These are phyloP conservation scores for Zychaea mexicana DNA, from an alignment of 371 early-diverging fungal species.

Conservation along the genomic window DNA sequence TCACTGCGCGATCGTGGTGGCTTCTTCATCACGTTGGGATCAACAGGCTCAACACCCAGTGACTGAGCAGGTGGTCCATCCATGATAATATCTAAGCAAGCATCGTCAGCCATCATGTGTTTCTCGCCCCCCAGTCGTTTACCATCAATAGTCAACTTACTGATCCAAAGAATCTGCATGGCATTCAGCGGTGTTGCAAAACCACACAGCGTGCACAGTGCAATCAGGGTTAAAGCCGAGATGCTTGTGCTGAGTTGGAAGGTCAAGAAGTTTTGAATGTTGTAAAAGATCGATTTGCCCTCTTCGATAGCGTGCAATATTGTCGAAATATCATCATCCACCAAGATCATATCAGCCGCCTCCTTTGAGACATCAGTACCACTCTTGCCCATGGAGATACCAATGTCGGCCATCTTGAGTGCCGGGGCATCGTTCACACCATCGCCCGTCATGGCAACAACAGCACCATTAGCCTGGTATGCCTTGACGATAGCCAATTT, in stretches of 20 bases:
- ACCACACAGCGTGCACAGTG: slow-evolving; percentile 84
- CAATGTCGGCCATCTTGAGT: slow-evolving; percentile 86
- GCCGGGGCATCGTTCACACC: slow-evolving; percentile 97
- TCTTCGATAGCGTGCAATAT: slow-evolving; percentile 88
- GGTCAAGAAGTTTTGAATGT: slow-evolving; percentile 89
- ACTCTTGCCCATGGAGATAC: slow-evolving; percentile 89
- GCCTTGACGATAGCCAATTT: slow-evolving; percentile 87
- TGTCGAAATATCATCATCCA: slow-evolving; percentile 85
- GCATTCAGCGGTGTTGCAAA: slow-evolving; percentile 93
- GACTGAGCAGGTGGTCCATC: slow-evolving; percentile 95
- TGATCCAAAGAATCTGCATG: slow-evolving; percentile 98
- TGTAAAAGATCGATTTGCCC: slow-evolving; percentile 92
- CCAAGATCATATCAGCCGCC: slow-evolving; percentile 92
- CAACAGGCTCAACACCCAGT: slow-evolving; percentile 85
- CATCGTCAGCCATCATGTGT: too few species aligned
- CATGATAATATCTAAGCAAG: slow-evolving; percentile 78
- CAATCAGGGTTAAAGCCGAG: slow-evolving; percentile 85
- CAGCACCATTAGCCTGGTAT: slow-evolving; percentile 70
- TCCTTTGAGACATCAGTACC: slow-evolving; percentile 93
- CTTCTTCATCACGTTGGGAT: slow-evolving; percentile 80
- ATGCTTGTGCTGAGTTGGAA: slow-evolving; percentile 89
- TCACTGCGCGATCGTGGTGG: slow-evolving; percentile 78
- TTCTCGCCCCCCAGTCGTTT: too few species aligned
- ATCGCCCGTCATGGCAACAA: slow-evolving; percentile 95
- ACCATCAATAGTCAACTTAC: too few species aligned